Evolutionary conservation across 768 basidiomycete genomes (phyloP).

Genomic region (Suillus subaureus): DNA sequence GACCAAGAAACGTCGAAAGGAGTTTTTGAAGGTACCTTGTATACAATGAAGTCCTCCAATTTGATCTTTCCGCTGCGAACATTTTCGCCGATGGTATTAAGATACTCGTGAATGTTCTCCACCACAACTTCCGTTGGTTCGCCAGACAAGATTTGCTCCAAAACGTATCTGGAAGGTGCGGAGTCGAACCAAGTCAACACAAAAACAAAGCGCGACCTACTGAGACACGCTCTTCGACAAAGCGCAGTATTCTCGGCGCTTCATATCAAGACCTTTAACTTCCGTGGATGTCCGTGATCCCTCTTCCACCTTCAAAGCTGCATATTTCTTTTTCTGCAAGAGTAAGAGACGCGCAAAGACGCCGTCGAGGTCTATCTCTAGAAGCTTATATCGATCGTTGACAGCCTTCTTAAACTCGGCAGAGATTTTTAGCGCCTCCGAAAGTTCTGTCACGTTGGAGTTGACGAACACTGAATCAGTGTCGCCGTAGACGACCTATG

Average conservation of each 20-base stretch:
- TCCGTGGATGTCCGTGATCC: conserved; percentile 77
- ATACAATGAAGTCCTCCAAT: conserved; percentile 93
- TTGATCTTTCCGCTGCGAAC: conserved; percentile 77
- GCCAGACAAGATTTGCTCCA: conserved; percentile 90
- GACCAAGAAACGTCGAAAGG: neutral
- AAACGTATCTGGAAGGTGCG: conserved; percentile 64
- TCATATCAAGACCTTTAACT: conserved; percentile 98
- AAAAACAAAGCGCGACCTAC: conserved; percentile 47
- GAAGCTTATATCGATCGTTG: conserved; percentile 91
- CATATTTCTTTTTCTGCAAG: conserved; percentile 99
- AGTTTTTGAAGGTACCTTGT: conserved; percentile 64
- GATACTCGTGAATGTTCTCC: conserved; percentile 90
- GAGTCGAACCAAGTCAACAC: neutral
- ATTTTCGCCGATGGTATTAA: conserved; percentile 73
- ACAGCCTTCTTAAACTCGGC: conserved; percentile 93
- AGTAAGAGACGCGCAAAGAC: conserved; percentile 91
- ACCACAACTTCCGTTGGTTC: conserved; percentile 89
- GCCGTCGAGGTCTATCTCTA: conserved; percentile 96
- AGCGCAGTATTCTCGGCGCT: conserved; percentile 91
- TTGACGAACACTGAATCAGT: conserved; percentile 99
- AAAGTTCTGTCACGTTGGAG: conserved; percentile 86
- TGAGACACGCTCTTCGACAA: conserved; percentile 92
- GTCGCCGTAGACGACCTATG: conserved; percentile 96
- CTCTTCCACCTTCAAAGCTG: conserved; percentile 93
- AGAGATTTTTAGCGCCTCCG: conserved; percentile 90